Conservation (phyloP, 805 yeast genomes). For the Wickerhamiella musiphila region DNA sequence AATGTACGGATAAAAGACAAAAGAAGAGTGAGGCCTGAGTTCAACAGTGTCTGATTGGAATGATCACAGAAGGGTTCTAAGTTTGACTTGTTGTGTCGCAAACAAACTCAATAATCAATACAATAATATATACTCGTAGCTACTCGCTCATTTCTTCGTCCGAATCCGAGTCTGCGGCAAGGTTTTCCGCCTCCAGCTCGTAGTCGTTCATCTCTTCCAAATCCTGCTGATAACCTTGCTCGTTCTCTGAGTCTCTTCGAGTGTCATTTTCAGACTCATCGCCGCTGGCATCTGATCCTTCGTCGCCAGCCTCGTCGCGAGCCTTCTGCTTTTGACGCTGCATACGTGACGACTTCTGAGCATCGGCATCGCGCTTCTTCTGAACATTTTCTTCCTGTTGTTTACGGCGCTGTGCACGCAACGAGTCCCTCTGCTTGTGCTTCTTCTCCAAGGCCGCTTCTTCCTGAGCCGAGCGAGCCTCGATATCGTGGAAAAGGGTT, state of each 20-base stretch:
- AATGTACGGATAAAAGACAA: no score
- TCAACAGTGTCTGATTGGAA: no score
- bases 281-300: constrained; percentile 5
- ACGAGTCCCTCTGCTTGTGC: constrained; percentile 42
- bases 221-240: no score
- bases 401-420: constrained; percentile 55
- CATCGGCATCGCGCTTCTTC: constrained; percentile 51
- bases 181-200: constrained; percentile 19
- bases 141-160: no score
- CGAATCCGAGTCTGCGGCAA: constrained; percentile 4
- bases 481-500: constrained; percentile 62
- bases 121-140: no score
- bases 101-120: neutral
- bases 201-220: constrained; percentile 22
- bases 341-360: constrained; percentile 55
- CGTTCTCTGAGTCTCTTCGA: no score
- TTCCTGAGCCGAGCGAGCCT: constrained; percentile 49
- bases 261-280: constrained; percentile 15
- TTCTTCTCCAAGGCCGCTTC: constrained; percentile 41
- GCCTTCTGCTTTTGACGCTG: constrained; percentile 31
- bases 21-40: no score
- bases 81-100: neutral
- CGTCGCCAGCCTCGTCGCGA: constrained; percentile 6
- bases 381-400: constrained; percentile 66
- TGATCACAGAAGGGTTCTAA: no score